These are phyloP conservation scores for Pleurostoma richardsiae DNA, from an alignment of 2,329 filamentous ascomycete species.

Conservation along the genomic window DNA sequence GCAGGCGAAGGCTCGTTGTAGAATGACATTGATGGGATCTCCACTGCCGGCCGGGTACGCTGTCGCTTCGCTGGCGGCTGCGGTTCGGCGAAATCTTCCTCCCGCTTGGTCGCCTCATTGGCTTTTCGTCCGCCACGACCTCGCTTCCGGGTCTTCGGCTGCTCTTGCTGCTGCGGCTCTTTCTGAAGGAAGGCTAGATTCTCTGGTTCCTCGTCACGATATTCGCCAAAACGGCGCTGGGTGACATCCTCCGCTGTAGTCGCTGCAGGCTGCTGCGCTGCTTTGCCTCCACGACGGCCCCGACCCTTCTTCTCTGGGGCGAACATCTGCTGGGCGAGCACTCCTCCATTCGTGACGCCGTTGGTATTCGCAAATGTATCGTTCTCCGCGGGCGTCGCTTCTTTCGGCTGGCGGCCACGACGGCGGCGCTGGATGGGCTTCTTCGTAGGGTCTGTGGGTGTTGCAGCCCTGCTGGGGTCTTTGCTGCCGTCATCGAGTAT, in stretches of 20 bases:
- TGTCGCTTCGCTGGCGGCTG: slow-evolving; percentile 13
- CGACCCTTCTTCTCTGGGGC: background rate
- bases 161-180: background rate
- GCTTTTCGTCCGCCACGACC: slow-evolving; percentile 4
- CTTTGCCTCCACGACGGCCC: slow-evolving; percentile 3
- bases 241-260: background rate
- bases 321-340: background rate
- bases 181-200: too few species aligned
- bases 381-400: background rate
- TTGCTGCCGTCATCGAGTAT: slow-evolving; percentile 47
- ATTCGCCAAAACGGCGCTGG: too few species aligned
- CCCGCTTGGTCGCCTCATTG: slow-evolving; percentile 4
- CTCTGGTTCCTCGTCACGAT: too few species aligned
- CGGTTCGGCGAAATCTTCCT: slow-evolving; percentile 3
- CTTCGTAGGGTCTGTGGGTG: slow-evolving; percentile 28
- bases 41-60: slow-evolving; percentile 9
- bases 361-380: background rate
- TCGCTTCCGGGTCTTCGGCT: slow-evolving; percentile 5
- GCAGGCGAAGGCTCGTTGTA: slow-evolving; percentile 26
- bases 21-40: slow-evolving; percentile 17
- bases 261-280: slow-evolving; percentile 1
- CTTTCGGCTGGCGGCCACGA: background rate
- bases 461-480: slow-evolving; percentile 45
- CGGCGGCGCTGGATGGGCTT: slow-evolving; percentile 6
- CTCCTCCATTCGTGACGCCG: background rate